Evolutionary conservation across 2,329 filamentous ascomycete species (phyloP), one percentile per base, ranked within the genome.

Genomic region (Phyllosticta citribraziliensis): DNA sequence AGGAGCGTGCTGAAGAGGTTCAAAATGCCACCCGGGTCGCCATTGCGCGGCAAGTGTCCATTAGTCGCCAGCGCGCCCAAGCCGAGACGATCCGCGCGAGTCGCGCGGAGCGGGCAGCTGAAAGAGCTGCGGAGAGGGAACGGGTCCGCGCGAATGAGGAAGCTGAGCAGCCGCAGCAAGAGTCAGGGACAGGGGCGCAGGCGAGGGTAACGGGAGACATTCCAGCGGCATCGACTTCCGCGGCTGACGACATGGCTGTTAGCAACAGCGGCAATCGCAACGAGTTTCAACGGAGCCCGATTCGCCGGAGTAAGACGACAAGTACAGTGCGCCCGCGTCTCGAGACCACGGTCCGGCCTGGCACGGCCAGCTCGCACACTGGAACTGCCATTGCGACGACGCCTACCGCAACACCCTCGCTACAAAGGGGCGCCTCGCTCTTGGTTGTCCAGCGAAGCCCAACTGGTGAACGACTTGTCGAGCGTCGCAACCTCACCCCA

Each of bases 21-120:
- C 60, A 61, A 55, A 51, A 57, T 24, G 60, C 60, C 14, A 52
- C 30, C 27, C 60, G 60, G 33, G 33, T 61, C 9, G 60, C 60
- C 50, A 61, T 61, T 40, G 60, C 60, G n/a, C 55, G 60, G n/a
- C 60, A 61, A 25, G 60, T 61, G 47, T 55, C 52, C 25, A 57
- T 61, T 50, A 61, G 60, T 50, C 55, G 60, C 0, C 60, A 61
- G 27, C 60, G 55, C 30, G 60, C 60, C 55, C 55, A 57, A 55
- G 50, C 53, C 20, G 60, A 61, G 54, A 53, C 56, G 53, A 40
- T 61, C 30, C 58, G 58, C 55, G 58, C 58, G 53, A 40, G 10
- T 17, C 33, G 33, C 10, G 33, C 33, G 11, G 33, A 40, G 33
- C 33, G 33, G 6, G 27, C 27, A 8, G 27, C 58, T 55, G 58